These are phyloP conservation scores for Saturnispora sekii DNA, from an alignment of 805 yeast genomes.

Conservation along the genomic window DNA sequence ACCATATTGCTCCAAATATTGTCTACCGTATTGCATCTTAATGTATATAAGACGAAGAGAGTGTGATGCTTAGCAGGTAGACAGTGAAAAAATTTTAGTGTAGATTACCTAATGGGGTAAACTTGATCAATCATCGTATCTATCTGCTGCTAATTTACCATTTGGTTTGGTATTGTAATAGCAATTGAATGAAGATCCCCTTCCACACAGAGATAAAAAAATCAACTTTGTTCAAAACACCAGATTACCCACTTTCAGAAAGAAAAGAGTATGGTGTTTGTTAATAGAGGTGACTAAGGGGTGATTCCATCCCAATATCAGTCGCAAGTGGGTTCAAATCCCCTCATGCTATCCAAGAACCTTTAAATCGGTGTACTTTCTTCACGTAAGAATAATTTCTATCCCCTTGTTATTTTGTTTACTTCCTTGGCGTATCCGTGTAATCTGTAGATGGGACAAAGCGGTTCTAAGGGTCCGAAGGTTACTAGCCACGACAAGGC, in stretches of 20 bases:
- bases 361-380: too few species aligned
- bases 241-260: background rate
- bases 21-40: slow-evolving; percentile 2
- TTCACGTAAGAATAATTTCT: too few species aligned
- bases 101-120: background rate
- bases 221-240: background rate
- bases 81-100: background rate
- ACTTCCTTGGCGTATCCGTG: too few species aligned
- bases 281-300: too few species aligned
- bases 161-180: too few species aligned
- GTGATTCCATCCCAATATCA: too few species aligned
- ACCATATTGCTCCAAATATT: slow-evolving; percentile 67
- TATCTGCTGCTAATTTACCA: too few species aligned
- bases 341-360: too few species aligned
- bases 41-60: background rate
- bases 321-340: too few species aligned
- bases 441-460: slow-evolving; percentile 24
- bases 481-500: slow-evolving; percentile 83
- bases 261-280: too few species aligned
- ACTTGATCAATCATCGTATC: background rate
- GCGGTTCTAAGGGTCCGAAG: slow-evolving; percentile 36
- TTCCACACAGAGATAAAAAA: background rate
- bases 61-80: background rate
- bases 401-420: too few species aligned
- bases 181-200: too few species aligned